Base-by-base conservation (phyloP, 305 asterid species). In the Rubia peregrina region DNA sequence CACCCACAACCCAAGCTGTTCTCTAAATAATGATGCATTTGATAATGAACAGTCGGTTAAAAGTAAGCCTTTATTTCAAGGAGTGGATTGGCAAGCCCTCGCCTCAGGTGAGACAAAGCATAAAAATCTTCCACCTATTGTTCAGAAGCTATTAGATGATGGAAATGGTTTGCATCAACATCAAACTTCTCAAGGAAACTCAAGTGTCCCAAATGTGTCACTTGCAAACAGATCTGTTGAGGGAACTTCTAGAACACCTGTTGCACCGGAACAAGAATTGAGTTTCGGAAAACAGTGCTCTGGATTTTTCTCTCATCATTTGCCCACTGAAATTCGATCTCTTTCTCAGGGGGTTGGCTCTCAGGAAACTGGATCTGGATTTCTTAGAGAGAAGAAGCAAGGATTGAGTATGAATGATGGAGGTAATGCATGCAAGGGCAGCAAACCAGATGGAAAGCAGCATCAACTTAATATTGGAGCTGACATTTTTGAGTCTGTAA, bases 1-100 rank as follows among this genome's bases (percentile, higher is more conserved):
- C 80, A 87, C 92, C 70, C 98, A 94, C 85, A 94, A 94, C 68
- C 99, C 96, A 26, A 94, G 99, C 80, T 94, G 99, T 76, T 94
- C 99, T 74, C 55, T 94, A 76, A 90, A 90, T 63, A 88, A 88
- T 63, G 83, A 87, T 68, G 80, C 83, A 63, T 83, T 80, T 74
- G 98, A 94, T 87, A 82, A 76, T 74, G 99, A 94, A 84, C 81
- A 94, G 75, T 94, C 99, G 56, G 99, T 94, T 48, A 84, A 85
- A 72, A 91, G 98, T 68, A 90, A 88, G 71, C 99, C 99, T 12
- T 59, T 94, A 78, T 91, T 94, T 81, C 94, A 94, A 79, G 98
- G 96, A 65, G 96, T 94, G 48, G 97, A 91, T 73, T 91, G 99
- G 99, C 95, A 91, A 79, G 91, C 91, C 75, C 82, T 88, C 77